Evolutionary conservation across 371 early-diverging fungal genomes (phyloP), one percentile per base, ranked within the genome.

Genomic region (Syncephalastrum contaminatum): DNA sequence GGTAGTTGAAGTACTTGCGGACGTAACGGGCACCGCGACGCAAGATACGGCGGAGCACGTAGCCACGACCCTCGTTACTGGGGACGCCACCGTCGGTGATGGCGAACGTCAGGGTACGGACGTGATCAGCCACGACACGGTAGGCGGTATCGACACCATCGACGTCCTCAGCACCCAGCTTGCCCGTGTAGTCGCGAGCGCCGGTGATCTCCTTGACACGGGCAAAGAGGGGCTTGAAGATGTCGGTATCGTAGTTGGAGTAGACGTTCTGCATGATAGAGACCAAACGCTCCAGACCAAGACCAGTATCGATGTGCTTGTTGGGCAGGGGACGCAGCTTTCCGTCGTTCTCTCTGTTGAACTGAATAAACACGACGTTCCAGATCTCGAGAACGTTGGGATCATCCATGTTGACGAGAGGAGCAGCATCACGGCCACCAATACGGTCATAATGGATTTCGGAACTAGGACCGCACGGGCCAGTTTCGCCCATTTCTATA

Each of bases 351-450:
- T 99, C 98, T 65, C 99, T 93, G 86, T 99, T 97, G 85, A 92
- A 99, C 79, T 99, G 94, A 83, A 99, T 99, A 70, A 99, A 99
- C 58, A 99, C 99, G 24, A 99, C 77, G 77, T 99, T 99, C 99
- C 99, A 99, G 68, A 99, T 98, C 80, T 99, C 99, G 27, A 99
- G 74, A 5, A 99, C 99, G 59, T 93, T 91, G 22, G 99, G 99
- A 82, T 99, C 99, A 69, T 99, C 99, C 87, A 87, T 75, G 80
- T 99, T 99, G 57, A 99, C 99, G 40, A 99, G 81, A 52, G 77
- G 66, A 15, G 96, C 79, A 22, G 98, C 99, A 77, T 99, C 90
- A 56, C 99, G 93, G 18, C 90, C 91, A 51, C 99, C 99, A 60
- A 98, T 96, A 58, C 99, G 88, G 80, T 99, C 99, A 70, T 88